phyloP scores from a whole-genome alignment of 129 eudicot genomes.

The Smallanthus sonchifolius region DNA sequence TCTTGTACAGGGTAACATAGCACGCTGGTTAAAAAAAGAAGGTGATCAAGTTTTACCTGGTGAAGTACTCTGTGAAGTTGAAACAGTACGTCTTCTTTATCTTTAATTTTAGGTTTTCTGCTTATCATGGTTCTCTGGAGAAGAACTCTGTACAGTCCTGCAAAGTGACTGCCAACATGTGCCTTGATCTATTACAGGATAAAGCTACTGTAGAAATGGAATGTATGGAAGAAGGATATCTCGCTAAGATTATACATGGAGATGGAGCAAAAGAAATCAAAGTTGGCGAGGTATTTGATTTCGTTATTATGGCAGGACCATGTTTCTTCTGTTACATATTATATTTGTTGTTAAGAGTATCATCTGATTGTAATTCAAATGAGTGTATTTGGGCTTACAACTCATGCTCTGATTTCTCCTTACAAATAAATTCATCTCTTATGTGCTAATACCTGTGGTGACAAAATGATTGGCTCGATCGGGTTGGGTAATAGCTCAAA shows the following conservation, averaged over 20 bases:
- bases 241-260: conserved; percentile 86
- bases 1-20: conserved; percentile 81
- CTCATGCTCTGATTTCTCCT: not conserved
- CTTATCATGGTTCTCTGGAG: not conserved
- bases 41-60: conserved; percentile 91
- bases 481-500: not conserved
- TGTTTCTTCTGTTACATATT: not conserved
- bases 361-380: not conserved
- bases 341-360: not conserved
- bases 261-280: conserved; percentile 88
- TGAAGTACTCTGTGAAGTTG: conserved; percentile 99
- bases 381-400: conserved; percentile 9
- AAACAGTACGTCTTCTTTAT: conserved; percentile 56
- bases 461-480: not conserved
- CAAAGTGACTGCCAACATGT: not conserved
- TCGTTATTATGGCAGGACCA: not conserved
- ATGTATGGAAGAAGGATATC: conserved; percentile 95
- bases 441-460: not conserved
- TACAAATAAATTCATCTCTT: not conserved
- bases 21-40: conserved; percentile 98
- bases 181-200: conserved; percentile 46
- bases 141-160: not conserved
- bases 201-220: conserved; percentile 99
- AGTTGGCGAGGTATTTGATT: conserved; percentile 87
- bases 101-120: not conserved